Evolutionary conservation across 140 eudicot genomes (phyloP), one percentile per base, ranked within the genome.

Genomic region (Bidens hawaiensis): DNA sequence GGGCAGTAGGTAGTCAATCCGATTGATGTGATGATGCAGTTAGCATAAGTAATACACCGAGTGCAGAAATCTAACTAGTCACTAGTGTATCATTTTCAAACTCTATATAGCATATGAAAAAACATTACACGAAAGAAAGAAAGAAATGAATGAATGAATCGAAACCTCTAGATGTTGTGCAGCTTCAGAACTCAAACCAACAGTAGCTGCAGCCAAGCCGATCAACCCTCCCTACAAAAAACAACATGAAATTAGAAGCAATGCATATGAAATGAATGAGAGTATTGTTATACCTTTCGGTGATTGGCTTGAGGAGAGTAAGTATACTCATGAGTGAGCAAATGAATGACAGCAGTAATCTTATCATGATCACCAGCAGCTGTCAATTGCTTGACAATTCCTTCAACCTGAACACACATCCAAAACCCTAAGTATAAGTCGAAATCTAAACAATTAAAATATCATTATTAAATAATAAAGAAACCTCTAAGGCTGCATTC

Each of bases 181-280:
- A 51, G 95, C 95, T 65, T 89, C 97, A 1, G 80, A 14, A 67
- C 89, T 79, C 87, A 89, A 79, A 28, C 93, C 97, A 71, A 89
- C 94, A n/a, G 97, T 89, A 17, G 80, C 95, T 10, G 97, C 95
- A 24, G 97, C 97, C 88, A 90, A 69, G 57, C 95, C 97, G 57
- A 90, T 86, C 84, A 86, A 81, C 12, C 97, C 97, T 61, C 97
- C 97, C 97, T 90, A 54, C 6, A 25, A 24, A 66, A 14, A 65
- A 24, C 38, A 15, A 27, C 54, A 71, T 4, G 40, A n/a, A 12
- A 34, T 67, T 13, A 33, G n/a, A 3, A 71, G 63, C 58, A 41
- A 63, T 10, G 31, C 48, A 16, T 62, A 15, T 14, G 11, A 42
- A 71, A 36, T 13, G 15, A 38, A 27, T 56, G 30, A 15, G 6